Evolutionary conservation across 805 yeast species (phyloP).

Genomic region (Metschnikowia santaceciliae): DNA sequence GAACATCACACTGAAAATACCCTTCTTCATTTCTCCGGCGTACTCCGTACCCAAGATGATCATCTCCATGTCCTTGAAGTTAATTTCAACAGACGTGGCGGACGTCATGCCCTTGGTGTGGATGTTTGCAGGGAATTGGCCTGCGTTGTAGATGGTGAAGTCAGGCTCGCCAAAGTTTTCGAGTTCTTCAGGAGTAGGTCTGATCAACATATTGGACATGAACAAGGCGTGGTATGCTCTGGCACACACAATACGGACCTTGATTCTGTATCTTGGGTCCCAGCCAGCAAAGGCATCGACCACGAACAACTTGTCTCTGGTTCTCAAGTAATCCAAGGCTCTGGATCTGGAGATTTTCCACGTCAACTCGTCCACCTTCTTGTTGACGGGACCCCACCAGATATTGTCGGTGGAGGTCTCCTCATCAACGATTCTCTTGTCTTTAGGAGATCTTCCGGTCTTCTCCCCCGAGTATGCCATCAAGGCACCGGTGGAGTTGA

Average conservation of each 20-base stretch:
- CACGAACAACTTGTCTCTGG: conserved; percentile 89
- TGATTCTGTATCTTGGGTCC: conserved; percentile 97
- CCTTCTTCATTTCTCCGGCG: conserved; percentile 99
- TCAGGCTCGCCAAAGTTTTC: conserved; percentile 93
- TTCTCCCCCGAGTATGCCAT: conserved; percentile 94
- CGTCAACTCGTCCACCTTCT: conserved; percentile 87
- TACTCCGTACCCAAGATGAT: conserved; percentile 97
- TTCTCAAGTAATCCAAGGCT: conserved; percentile 94
- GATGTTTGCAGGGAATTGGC: conserved; percentile 97
- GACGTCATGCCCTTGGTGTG: conserved; percentile 98
- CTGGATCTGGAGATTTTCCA: conserved; percentile 96
- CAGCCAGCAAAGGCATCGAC: conserved; percentile 98
- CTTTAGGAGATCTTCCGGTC: conserved; percentile 98
- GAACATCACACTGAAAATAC: conserved; percentile 98
- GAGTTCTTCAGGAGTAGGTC: conserved; percentile 89
- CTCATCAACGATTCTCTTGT: conserved; percentile 96
- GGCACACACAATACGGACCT: conserved; percentile 94
- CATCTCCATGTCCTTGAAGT: conserved; percentile 98
- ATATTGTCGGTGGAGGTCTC: conserved; percentile 74
- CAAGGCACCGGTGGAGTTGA: conserved; percentile 89
- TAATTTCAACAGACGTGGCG: conserved; percentile 90
- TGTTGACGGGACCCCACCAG: conserved; percentile 99
- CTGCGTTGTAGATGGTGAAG: conserved; percentile 97
- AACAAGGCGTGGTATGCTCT: conserved; percentile 97
- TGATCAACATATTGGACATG: conserved; percentile 97